Percentiles rank a stretch among this genome's conserved stretches.
Evolutionary conservation across 1,284 basidiomycete genomes (phyloP).

Genomic region (Stygiomarasmius scandens): DNA sequence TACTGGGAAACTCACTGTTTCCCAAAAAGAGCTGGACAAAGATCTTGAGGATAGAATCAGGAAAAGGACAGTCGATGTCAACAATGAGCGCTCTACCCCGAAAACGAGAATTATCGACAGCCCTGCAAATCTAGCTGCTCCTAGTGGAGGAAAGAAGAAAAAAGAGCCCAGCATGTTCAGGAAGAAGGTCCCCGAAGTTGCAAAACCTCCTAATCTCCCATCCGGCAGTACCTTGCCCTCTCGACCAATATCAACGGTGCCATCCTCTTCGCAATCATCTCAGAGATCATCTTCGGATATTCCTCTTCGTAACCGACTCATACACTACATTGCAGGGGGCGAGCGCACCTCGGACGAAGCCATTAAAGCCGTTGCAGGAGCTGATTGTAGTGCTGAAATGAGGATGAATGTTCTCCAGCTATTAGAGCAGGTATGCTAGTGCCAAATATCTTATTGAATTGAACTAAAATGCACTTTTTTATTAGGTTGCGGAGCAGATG

Average conservation of each 20-base stretch:
- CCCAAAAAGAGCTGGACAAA: constrained; percentile 56
- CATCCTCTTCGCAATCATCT: constrained; percentile 28
- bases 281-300: constrained; percentile 31
- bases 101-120: constrained; percentile 56
- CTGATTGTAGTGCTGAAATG: constrained; percentile 32
- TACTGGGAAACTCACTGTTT: constrained; percentile 63
- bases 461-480: constrained; percentile 6
- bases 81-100: constrained; percentile 55
- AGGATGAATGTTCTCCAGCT: constrained; percentile 44
- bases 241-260: constrained; percentile 22
- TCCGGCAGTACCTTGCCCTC: constrained; percentile 4
- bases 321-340: constrained; percentile 56
- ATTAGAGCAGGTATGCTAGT: constrained; percentile 48
- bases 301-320: constrained; percentile 46
- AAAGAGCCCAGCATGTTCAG: constrained; percentile 34
- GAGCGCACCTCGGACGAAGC: constrained; percentile 49
- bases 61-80: constrained; percentile 57
- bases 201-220: constrained; percentile 21
- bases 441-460: not conserved
- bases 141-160: constrained; percentile 35
- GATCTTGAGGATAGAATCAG: constrained; percentile 55
- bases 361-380: constrained; percentile 42
- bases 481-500: constrained; percentile 54
- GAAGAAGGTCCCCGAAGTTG: constrained; percentile 35
- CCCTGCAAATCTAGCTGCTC: constrained; percentile 33